Percentiles rank a stretch among this genome's conserved stretches.
phyloP scores from a whole-genome alignment of 176 grass and related monocot genomes.

The Rhynchospora pubera region DNA sequence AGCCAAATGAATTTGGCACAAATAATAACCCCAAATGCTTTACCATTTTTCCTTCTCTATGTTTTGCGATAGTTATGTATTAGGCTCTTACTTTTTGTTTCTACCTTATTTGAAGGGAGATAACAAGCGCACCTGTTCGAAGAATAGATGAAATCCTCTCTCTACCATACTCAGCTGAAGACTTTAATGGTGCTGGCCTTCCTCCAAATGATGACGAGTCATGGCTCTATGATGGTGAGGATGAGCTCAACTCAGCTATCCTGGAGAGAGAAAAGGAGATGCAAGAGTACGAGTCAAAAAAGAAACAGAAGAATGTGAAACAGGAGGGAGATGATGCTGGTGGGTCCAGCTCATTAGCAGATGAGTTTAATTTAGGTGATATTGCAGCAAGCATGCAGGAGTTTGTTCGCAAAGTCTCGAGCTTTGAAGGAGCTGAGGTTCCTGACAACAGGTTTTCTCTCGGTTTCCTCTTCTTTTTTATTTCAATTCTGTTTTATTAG shows the following conservation, averaged over 20 bases:
- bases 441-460: slow-evolving; percentile 57
- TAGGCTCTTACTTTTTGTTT: background rate
- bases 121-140: slow-evolving; percentile 56
- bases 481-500: background rate
- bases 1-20: background rate
- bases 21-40: background rate
- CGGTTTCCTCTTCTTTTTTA: background rate
- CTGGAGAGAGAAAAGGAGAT: slow-evolving; percentile 75
- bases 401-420: slow-evolving; percentile 80
- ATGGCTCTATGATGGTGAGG: slow-evolving; percentile 78
- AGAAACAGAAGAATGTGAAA: slow-evolving; percentile 48
- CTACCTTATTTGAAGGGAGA: slow-evolving; percentile 45
- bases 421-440: slow-evolving; percentile 91
- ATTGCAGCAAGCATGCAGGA: slow-evolving; percentile 84
- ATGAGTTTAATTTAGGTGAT: slow-evolving; percentile 69
- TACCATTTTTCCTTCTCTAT: background rate
- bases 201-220: slow-evolving; percentile 67
- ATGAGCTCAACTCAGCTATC: slow-evolving; percentile 67
- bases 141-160: slow-evolving; percentile 83
- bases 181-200: slow-evolving; percentile 53
- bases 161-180: slow-evolving; percentile 43
- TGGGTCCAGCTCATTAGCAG: slow-evolving; percentile 29
- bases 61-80: background rate
- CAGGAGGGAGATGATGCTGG: slow-evolving; percentile 33
- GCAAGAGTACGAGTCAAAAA: slow-evolving; percentile 62